A percentile compares a stretch with the other conserved stretches of the same genome.
Conservation (phyloP, 2,329 filamentous ascomycete genomes). For the Fusarium pininemorale region DNA sequence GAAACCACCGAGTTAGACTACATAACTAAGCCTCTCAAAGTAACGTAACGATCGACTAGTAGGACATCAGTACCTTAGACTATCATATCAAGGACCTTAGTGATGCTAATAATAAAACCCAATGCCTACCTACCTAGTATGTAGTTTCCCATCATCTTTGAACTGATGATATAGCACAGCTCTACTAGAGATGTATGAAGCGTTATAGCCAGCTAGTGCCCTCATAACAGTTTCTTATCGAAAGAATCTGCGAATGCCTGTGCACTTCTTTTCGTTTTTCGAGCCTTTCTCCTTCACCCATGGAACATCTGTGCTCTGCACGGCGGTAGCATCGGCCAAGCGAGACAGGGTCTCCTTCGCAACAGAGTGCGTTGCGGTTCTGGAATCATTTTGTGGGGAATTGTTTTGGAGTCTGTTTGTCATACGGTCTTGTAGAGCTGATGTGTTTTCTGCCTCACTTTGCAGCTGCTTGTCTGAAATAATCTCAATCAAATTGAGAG, state of each 20-base stretch:
- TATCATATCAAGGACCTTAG: not conserved
- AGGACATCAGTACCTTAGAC: not conserved
- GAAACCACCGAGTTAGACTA: not conserved
- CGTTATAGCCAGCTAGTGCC: not conserved
- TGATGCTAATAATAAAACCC: not conserved
- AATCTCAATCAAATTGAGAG: conserved; percentile 7
- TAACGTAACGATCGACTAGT: not conserved
- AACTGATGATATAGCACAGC: not conserved
- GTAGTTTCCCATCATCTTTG: not conserved
- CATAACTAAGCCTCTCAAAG: not conserved
- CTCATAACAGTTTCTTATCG: conserved; percentile 42
- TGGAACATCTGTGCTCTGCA: conserved; percentile 45
- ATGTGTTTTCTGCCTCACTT: not conserved
- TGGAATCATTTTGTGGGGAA: conserved; percentile 1
- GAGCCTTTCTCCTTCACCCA: conserved; percentile 47
- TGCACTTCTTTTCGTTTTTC: conserved; percentile 35
- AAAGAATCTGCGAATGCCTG: conserved; percentile 57
- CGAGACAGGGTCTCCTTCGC: conserved; percentile 24
- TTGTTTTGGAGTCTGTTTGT: conserved; percentile 13
- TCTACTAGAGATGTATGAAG: conserved; percentile 10
- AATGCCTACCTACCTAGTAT: not conserved
- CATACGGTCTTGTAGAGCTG: conserved; percentile 1
- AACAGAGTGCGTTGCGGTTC: not conserved
- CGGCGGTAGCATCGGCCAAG: not conserved
- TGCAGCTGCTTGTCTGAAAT: not conserved